phyloP scores from a whole-genome alignment of 1,139 yeast species.

The Taphrina communis region DNA sequence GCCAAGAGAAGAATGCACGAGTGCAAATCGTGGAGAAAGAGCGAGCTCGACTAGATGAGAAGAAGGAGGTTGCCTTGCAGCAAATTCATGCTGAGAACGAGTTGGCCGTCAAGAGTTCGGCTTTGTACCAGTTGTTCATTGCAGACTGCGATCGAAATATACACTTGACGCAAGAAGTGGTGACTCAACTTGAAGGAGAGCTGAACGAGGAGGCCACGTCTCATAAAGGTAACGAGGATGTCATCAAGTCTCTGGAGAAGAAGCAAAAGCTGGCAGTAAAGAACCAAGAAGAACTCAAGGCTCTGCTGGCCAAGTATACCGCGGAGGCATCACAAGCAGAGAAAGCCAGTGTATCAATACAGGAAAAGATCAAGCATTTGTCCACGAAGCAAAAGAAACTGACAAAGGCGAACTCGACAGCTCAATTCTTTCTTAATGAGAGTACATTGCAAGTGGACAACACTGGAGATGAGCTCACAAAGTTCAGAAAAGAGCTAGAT shows the following conservation, averaged over 20 bases:
- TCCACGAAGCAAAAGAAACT: constrained; percentile 66
- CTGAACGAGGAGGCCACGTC: constrained; percentile 56
- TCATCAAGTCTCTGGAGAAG: constrained; percentile 51
- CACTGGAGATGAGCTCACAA: constrained; percentile 57
- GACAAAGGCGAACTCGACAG: constrained; percentile 57
- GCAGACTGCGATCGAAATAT: constrained; percentile 50
- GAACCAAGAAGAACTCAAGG: constrained; percentile 44
- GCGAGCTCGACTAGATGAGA: constrained; percentile 68
- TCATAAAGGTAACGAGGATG: constrained; percentile 55
- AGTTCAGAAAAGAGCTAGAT: constrained; percentile 51
- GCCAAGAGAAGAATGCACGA: constrained; percentile 80
- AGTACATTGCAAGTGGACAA: constrained; percentile 59
- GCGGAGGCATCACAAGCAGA: constrained; percentile 50
- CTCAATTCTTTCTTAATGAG: constrained; percentile 54
- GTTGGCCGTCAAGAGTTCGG: constrained; percentile 61
- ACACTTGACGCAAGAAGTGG: constrained; percentile 46
- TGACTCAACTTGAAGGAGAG: constrained; percentile 60
- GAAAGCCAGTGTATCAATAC: constrained; percentile 66
- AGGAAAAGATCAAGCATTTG: constrained; percentile 73
- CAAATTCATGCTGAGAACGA: constrained; percentile 71
- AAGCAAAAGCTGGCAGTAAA: constrained; percentile 48
- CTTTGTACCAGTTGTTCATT: constrained; percentile 64
- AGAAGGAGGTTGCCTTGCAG: constrained; percentile 71
- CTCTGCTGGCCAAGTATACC: constrained; percentile 28
- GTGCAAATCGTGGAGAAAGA: constrained; percentile 82